phyloP scores from a whole-genome alignment of 768 basidiomycete species.

The Mycena alexandri region DNA sequence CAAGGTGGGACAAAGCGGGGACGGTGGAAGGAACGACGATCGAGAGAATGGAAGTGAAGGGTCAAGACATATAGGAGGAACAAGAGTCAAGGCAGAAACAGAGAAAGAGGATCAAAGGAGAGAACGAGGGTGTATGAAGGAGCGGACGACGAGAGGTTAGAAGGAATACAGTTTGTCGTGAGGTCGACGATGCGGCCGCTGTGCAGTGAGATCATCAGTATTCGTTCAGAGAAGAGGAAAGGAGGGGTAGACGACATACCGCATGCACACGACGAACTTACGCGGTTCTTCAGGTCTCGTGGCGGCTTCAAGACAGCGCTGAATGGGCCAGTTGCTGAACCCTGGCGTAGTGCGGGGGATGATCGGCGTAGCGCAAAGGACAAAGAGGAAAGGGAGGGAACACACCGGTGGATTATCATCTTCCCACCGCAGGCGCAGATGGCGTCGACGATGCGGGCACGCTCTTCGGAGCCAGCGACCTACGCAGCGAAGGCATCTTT shows the following conservation, averaged over 20 bases:
- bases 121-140: too few relatives aligned
- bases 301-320: conserved; percentile 86
- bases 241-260: too few relatives aligned
- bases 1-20: too few relatives aligned
- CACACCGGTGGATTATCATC: conserved; percentile 22
- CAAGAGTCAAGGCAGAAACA: too few relatives aligned
- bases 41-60: too few relatives aligned
- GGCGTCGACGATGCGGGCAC: conserved; percentile 87
- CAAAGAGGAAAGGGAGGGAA: not conserved
- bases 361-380: conserved; percentile 4
- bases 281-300: conserved; percentile 80
- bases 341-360: not conserved
- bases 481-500: not conserved
- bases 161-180: conserved; percentile 89
- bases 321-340: conserved; percentile 56
- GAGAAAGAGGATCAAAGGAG: too few relatives aligned
- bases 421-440: conserved; percentile 78
- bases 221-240: too few relatives aligned
- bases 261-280: too few relatives aligned
- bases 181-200: conserved; percentile 89
- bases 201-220: conserved; percentile 21
- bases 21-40: too few relatives aligned
- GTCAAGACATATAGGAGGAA: too few relatives aligned
- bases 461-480: conserved; percentile 75
- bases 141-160: too few relatives aligned